Base-by-base conservation (phyloP, 1,284 basidiomycete species). In the Acaromyces ingoldii region DNA sequence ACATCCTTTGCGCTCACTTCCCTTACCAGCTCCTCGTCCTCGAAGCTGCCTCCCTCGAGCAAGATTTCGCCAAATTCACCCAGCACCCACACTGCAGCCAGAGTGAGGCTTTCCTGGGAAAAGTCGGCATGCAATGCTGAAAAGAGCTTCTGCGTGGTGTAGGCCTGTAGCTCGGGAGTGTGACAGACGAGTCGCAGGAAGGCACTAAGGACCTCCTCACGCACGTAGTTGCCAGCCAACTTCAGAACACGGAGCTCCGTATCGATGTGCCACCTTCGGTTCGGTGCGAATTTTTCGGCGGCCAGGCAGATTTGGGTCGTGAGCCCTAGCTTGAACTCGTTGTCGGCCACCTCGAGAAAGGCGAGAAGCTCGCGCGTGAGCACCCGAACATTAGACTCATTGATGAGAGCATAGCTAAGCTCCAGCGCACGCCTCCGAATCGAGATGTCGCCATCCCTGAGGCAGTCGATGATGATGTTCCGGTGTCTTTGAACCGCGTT, bases 201-300 rank as follows among this genome's bases (percentile, higher is more conserved):
- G 0, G 89, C 85, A 0, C 91, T 89, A 13, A 98, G 78, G 39
- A 97, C 91, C 76, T 98, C 95, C 76, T 98, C 95, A 57, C 91
- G 83, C 25, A 99, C 92, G 68, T 91, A 96, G 79, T 98, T 98
- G 43, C 95, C 95, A 91, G 59, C 7, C 67, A 97, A 78, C 76
- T 91, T 93, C 60, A 99, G 79, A 1, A 93, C 89, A 21, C 95
- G 83, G 50, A 99, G 79, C 7, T 96, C 88, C 0, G 95, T 97
- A 76, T 98, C 95, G 58, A 99, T 97, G 75, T 99, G 95, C 95
- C 95, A 99, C 63, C 95, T 82, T 78, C 91, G 92, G 77, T 96
- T 97, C 0, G 95, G 95, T 1, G 95, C 93, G 73, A 89, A 98
- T 43, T 91, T 82, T 77, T 98, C 95, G 0, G 95, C 95, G 1